Conservation (phyloP, 1,139 yeast species). For the Pichia sp. region DNA sequence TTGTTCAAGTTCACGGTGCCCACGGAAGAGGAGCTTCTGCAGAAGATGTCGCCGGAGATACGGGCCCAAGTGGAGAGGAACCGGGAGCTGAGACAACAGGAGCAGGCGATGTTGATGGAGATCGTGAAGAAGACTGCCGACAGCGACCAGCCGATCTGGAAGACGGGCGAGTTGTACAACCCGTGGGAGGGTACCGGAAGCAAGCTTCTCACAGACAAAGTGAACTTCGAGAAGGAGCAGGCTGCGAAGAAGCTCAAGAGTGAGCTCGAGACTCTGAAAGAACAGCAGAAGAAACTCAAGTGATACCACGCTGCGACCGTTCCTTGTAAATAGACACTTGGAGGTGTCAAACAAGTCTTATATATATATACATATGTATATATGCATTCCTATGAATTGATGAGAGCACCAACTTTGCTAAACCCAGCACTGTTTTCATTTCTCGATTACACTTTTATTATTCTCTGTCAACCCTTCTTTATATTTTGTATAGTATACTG, state of each 20-base stretch:
- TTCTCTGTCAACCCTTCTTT: not conserved
- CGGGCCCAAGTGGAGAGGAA: constrained; percentile 71
- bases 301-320: not conserved
- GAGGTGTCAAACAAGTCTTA: not conserved
- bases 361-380: constrained; percentile 12
- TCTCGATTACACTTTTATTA: not conserved
- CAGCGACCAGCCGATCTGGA: constrained; percentile 77
- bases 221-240: constrained; percentile 44
- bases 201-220: constrained; percentile 42
- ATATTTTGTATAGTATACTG: not conserved
- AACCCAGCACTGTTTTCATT: not conserved
- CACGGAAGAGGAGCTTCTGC: constrained; percentile 73
- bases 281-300: constrained; percentile 29
- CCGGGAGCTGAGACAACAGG: constrained; percentile 56
- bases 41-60: constrained; percentile 75
- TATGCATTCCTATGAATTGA: no score
- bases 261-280: constrained; percentile 44
- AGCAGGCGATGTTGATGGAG: constrained; percentile 62
- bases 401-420: not conserved
- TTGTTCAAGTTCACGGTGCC: constrained; percentile 73
- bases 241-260: constrained; percentile 44
- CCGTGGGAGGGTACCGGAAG: constrained; percentile 52
- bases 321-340: not conserved
- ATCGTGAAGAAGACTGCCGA: constrained; percentile 58
- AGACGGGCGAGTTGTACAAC: constrained; percentile 61